phyloP scores from a whole-genome alignment of 305 asterid species.

The Fraxinus angustifolia region DNA sequence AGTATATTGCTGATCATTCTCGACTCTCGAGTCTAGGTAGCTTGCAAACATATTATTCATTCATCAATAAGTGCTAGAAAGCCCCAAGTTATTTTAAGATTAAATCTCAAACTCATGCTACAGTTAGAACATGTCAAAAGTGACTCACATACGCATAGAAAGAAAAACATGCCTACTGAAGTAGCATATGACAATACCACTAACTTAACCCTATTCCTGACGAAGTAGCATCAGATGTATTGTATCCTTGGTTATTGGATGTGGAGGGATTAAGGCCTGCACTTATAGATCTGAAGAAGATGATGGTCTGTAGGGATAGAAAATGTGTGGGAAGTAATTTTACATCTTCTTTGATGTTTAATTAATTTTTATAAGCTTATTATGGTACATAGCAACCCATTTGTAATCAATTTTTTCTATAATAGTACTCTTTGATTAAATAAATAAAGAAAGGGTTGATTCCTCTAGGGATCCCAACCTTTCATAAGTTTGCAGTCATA shows the following conservation, averaged over 20 bases:
- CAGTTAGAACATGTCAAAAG: neutral
- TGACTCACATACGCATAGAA: neutral
- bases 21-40: neutral
- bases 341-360: neutral
- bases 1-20: neutral
- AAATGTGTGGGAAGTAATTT: neutral
- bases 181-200: neutral
- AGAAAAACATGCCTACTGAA: neutral
- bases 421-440: neutral
- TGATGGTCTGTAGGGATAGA: neutral
- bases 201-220: neutral
- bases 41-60: neutral
- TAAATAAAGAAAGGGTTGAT: neutral
- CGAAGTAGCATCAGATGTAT: neutral
- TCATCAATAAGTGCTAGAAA: neutral
- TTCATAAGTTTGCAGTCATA: neutral
- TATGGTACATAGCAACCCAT: neutral
- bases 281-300: neutral
- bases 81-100: neutral
- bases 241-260: neutral
- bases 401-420: neutral
- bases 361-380: neutral
- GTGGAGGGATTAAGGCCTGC: neutral
- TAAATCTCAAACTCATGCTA: neutral
- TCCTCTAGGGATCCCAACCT: neutral